Conservation (phyloP, 306 rosid species). For the Neltuma alba region DNA sequence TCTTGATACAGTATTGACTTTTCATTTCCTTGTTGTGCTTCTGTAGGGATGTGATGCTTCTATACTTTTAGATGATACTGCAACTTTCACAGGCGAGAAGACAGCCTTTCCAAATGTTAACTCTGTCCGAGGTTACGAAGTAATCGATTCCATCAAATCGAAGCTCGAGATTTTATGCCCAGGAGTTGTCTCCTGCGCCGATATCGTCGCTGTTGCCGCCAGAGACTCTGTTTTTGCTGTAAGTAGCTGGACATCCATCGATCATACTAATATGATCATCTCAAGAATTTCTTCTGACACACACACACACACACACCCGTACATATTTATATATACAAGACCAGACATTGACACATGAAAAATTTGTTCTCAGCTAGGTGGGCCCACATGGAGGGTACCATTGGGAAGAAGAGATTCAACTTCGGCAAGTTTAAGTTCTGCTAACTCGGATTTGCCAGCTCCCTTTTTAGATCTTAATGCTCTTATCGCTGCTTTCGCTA, state of each 20-base stretch:
- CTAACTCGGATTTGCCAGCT: constrained; percentile 55
- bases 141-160: constrained; percentile 57
- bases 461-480: constrained; percentile 44
- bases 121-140: constrained; percentile 59
- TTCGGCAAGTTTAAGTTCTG: constrained; percentile 55
- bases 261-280: no score
- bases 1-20: not conserved
- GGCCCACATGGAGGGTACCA: constrained; percentile 51
- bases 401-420: constrained; percentile 80
- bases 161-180: constrained; percentile 52
- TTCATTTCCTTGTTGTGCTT: not conserved
- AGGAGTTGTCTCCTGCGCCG: constrained; percentile 66
- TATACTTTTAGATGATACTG: constrained; percentile 59
- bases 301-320: no score
- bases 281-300: not conserved
- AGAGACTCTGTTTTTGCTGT: constrained; percentile 69
- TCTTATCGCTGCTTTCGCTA: constrained; percentile 56
- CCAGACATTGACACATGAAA: not conserved
- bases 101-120: constrained; percentile 52
- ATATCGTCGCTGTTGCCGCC: constrained; percentile 62
- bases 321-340: not conserved
- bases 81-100: constrained; percentile 67
- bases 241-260: constrained; percentile 2
- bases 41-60: constrained; percentile 83
- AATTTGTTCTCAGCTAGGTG: constrained; percentile 53